phyloP scores from a whole-genome alignment of 768 basidiomycete species.

The Lactarius akahatsu region DNA sequence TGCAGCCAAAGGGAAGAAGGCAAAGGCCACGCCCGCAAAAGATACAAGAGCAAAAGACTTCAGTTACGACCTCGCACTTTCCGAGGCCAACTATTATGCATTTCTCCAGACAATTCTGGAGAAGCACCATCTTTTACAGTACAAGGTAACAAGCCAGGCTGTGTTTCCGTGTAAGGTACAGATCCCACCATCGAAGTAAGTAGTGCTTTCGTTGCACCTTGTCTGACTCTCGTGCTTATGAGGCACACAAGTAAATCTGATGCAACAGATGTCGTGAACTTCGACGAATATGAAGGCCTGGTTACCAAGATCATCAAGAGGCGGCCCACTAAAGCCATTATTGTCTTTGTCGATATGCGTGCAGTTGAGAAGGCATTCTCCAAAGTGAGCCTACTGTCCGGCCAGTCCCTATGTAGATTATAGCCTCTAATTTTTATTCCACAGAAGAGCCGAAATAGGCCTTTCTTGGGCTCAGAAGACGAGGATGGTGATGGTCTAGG shows the following conservation, averaged over 20 bases:
- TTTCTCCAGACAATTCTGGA: neutral
- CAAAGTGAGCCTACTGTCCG: neutral
- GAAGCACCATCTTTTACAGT: neutral
- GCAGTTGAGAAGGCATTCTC: neutral
- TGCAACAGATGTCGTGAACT: neutral
- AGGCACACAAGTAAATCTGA: neutral
- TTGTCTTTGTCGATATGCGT: neutral
- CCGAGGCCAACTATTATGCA: neutral
- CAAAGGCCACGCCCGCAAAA: neutral
- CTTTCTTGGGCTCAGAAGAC: neutral
- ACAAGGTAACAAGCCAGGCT: neutral
- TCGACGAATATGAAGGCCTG: neutral
- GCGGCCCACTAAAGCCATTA: neutral
- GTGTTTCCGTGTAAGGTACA: neutral
- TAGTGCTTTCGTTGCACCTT: neutral
- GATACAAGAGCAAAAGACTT: neutral
- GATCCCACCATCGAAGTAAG: neutral
- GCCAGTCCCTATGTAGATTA: neutral
- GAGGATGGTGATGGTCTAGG: neutral
- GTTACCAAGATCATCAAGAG: neutral
- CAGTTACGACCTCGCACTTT: fast-evolving
- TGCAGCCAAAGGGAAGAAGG: neutral
- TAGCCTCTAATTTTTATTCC: neutral
- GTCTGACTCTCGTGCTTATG: neutral
- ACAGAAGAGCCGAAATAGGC: neutral